Conservation (phyloP, 352 stramenopile genomes). For the Pythium angustatum region DNA sequence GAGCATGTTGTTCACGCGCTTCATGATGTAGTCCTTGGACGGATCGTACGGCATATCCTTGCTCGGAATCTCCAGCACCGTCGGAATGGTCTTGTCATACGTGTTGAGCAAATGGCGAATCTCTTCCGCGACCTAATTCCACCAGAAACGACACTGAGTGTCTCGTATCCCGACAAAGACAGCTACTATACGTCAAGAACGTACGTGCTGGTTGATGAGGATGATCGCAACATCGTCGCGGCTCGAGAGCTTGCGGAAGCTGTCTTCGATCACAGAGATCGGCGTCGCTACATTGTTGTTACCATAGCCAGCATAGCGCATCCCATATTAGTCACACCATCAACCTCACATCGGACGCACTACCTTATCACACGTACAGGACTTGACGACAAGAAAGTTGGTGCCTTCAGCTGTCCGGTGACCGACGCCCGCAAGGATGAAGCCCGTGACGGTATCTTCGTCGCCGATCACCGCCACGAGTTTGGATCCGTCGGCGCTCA, state of each 20-base stretch:
- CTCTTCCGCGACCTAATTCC: slow-evolving; percentile 95
- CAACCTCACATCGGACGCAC: neutral
- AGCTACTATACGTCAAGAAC: neutral
- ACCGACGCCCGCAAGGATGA: slow-evolving; percentile 96
- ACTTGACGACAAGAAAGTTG: slow-evolving; percentile 98
- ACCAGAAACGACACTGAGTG: too few relatives aligned
- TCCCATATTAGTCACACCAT: too few relatives aligned
- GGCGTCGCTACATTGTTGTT: slow-evolving; percentile 78
- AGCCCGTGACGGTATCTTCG: slow-evolving; percentile 98
- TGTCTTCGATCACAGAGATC: slow-evolving; percentile 89
- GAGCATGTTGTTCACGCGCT: slow-evolving; percentile 94
- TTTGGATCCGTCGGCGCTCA: slow-evolving; percentile 79
- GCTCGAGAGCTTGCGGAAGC: slow-evolving; percentile 91
- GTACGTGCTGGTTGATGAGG: slow-evolving; percentile 98
- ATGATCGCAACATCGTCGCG: slow-evolving; percentile 98
- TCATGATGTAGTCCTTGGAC: slow-evolving; percentile 99
- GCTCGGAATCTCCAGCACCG: slow-evolving; percentile 97
- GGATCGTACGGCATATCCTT: slow-evolving; percentile 97
- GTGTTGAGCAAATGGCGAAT: slow-evolving; percentile 98
- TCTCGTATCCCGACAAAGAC: too few relatives aligned
- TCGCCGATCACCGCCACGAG: slow-evolving; percentile 88
- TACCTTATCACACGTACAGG: slow-evolving; percentile 55
- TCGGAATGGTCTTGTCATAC: slow-evolving; percentile 98
- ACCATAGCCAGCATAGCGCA: too few relatives aligned
- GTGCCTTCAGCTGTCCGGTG: slow-evolving; percentile 93